Conservation (phyloP, 2,329 filamentous ascomycete species). For the Hortaea werneckii region DNA sequence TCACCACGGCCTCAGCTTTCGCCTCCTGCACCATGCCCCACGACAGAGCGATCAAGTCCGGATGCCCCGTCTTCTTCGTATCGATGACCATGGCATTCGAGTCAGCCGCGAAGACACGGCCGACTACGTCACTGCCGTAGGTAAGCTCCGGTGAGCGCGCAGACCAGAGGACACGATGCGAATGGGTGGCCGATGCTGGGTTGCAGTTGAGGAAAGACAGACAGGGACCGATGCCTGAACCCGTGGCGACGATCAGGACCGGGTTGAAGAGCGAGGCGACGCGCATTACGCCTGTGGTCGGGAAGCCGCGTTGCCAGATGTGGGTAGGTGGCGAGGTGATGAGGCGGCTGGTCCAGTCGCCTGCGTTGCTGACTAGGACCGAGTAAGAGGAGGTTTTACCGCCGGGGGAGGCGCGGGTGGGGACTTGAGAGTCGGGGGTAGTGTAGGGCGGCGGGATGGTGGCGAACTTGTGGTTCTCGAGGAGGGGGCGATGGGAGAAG, state of each 20-base stretch:
- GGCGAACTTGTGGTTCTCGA: conserved; percentile 69
- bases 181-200: conserved; percentile 24
- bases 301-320: conserved; percentile 59
- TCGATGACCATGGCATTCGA: conserved; percentile 57
- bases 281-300: conserved; percentile 57
- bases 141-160: conserved; percentile 51
- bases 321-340: conserved; percentile 52
- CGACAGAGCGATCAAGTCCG: conserved; percentile 49
- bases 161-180: conserved; percentile 59
- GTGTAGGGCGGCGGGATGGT: conserved; percentile 52
- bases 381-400: conserved; percentile 45
- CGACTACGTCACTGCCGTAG: conserved; percentile 49
- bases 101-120: conserved; percentile 48
- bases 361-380: conserved; percentile 60
- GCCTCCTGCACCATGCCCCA: conserved; percentile 41
- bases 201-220: conserved; percentile 47
- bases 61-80: conserved; percentile 48
- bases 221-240: conserved; percentile 62
- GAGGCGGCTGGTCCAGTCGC: conserved; percentile 60
- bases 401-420: not conserved
- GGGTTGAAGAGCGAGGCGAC: conserved; percentile 56
- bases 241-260: conserved; percentile 59
- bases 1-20: conserved; percentile 57
- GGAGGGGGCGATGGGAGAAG: conserved; percentile 18
- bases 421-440: conserved; percentile 11